Evolutionary conservation across 768 basidiomycete species (phyloP).

Genomic region (Cantharellus cinnabarinus): DNA sequence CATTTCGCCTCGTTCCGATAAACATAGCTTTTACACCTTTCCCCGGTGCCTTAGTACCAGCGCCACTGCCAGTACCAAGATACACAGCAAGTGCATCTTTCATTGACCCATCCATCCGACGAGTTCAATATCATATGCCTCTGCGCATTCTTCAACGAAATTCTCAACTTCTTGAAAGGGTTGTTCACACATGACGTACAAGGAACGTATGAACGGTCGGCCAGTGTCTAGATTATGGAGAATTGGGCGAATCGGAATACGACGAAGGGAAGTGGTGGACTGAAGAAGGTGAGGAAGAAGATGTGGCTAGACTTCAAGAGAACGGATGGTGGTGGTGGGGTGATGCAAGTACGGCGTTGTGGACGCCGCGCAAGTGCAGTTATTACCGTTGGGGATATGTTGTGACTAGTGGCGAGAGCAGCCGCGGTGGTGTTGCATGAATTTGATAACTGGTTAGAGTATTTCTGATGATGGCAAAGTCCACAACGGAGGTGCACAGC

Average conservation of each 20-base stretch:
- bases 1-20: too few species aligned
- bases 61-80: conserved; percentile 21
- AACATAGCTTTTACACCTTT: too few species aligned
- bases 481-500: conserved; percentile 24
- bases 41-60: not conserved
- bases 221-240: not conserved
- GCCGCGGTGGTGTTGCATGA: too few species aligned
- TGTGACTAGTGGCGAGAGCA: not conserved
- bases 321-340: not conserved
- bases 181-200: conserved; percentile 81
- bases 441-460: too few species aligned
- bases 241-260: conserved; percentile 25
- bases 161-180: conserved; percentile 69
- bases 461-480: too few species aligned
- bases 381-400: too few species aligned
- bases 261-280: conserved; percentile 19
- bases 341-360: too few species aligned
- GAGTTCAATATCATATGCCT: conserved; percentile 55
- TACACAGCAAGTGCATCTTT: conserved; percentile 54
- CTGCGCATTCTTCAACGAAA: conserved; percentile 50
- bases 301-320: not conserved
- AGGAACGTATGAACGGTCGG: conserved; percentile 21
- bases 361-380: too few species aligned
- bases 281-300: conserved; percentile 13
- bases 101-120: conserved; percentile 46